These are phyloP conservation scores for Collybiopsis luxurians DNA, from an alignment of 768 basidiomycete species.

Conservation along the genomic window DNA sequence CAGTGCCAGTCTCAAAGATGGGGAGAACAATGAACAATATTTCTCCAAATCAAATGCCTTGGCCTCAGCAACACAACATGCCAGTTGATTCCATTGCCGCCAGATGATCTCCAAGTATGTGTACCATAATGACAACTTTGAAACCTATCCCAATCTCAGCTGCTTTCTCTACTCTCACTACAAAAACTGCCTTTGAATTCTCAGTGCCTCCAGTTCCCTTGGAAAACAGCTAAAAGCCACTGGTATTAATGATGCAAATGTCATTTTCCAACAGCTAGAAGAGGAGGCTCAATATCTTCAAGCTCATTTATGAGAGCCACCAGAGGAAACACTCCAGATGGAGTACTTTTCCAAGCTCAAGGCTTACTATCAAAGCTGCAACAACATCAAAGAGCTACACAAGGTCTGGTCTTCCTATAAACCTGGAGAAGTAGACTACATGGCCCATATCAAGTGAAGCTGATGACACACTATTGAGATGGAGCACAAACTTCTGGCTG, in stretches of 20 bases:
- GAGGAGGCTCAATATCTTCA: constrained; percentile 16
- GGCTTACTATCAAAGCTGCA: no score
- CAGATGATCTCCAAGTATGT: neutral
- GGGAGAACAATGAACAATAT: neutral
- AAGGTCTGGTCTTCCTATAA: no score
- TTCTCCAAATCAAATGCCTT: constrained; percentile 1
- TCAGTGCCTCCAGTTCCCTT: neutral
- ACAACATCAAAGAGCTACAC: no score
- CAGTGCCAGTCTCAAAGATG: neutral
- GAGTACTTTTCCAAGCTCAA: constrained; percentile 12
- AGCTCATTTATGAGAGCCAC: constrained; percentile 10
- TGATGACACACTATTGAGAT: no score
- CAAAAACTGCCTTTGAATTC: neutral
- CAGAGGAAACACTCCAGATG: constrained; percentile 13
- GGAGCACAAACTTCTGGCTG: no score
- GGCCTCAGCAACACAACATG: neutral
- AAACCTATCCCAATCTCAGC: neutral
- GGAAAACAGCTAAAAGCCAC: neutral
- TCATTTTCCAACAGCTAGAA: constrained; percentile 8
- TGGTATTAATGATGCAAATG: neutral
- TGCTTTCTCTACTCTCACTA: neutral
- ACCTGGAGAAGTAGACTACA: no score
- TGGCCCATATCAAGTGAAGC: no score
- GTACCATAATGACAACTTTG: neutral
- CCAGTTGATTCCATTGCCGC: neutral